Evolutionary conservation across 768 basidiomycete species (phyloP).

Genomic region (Leccinum subgranulosum): DNA sequence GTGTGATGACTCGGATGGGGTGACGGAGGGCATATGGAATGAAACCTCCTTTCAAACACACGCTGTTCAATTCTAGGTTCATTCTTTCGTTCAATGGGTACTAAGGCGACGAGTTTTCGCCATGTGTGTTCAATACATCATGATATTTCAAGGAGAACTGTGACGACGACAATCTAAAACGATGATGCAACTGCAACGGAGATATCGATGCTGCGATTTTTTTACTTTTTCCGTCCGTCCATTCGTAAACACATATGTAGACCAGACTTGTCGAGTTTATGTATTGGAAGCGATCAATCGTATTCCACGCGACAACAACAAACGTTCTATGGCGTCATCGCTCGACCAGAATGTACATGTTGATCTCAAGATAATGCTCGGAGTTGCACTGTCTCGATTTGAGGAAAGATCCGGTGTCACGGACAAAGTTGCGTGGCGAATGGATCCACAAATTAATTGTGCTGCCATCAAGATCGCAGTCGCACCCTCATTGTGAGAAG

Average conservation of each 20-base stretch:
- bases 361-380: not conserved
- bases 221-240: not conserved
- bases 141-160: not conserved
- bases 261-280: not conserved
- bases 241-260: not conserved
- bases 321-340: no score
- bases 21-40: not conserved
- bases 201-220: no score
- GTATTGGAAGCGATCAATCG: not conserved
- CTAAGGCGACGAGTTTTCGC: not conserved
- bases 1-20: not conserved
- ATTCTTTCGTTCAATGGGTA: not conserved
- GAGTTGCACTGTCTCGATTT: not conserved
- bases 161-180: not conserved
- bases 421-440: not conserved
- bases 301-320: not conserved
- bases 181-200: not conserved
- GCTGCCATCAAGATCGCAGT: no score
- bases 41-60: not conserved
- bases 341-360: no score
- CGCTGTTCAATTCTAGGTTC: not conserved
- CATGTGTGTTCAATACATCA: not conserved
- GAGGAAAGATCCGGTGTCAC: no score
- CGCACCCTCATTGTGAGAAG: not conserved
- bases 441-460: no score